Evolutionary conservation across 2,329 filamentous ascomycete genomes (phyloP).

Genomic region (Coniochaeta sp.): DNA sequence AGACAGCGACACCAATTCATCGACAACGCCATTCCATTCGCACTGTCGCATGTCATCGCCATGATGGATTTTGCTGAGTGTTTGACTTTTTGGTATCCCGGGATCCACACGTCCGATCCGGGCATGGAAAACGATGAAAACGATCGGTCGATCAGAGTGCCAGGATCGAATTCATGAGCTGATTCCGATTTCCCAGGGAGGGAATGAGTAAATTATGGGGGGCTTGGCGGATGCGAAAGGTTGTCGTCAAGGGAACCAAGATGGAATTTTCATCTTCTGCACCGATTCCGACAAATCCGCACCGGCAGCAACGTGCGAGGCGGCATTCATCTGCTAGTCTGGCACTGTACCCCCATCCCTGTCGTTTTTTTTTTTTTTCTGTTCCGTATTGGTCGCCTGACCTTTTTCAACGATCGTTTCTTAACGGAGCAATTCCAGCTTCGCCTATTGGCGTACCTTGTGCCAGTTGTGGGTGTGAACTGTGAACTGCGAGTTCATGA

Average conservation of each 20-base stretch:
- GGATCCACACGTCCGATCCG: neutral
- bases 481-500: neutral
- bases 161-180: constrained; percentile 1
- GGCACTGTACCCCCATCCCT: neutral
- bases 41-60: neutral
- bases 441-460: neutral
- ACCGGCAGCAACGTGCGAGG: neutral
- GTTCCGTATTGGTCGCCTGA: neutral
- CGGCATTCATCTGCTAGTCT: neutral
- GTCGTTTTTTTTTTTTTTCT: neutral
- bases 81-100: neutral
- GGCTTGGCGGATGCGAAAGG: neutral
- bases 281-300: neutral
- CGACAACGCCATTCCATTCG: neutral
- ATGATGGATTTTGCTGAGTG: neutral
- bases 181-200: neutral
- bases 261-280: neutral
- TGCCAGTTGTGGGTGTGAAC: too few relatives aligned
- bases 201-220: neutral
- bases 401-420: neutral
- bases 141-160: neutral
- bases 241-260: neutral
- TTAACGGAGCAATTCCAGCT: neutral
- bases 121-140: neutral
- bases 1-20: neutral